Conservation (phyloP, 176 grass and related monocot species). For the Triticum urartu region DNA sequence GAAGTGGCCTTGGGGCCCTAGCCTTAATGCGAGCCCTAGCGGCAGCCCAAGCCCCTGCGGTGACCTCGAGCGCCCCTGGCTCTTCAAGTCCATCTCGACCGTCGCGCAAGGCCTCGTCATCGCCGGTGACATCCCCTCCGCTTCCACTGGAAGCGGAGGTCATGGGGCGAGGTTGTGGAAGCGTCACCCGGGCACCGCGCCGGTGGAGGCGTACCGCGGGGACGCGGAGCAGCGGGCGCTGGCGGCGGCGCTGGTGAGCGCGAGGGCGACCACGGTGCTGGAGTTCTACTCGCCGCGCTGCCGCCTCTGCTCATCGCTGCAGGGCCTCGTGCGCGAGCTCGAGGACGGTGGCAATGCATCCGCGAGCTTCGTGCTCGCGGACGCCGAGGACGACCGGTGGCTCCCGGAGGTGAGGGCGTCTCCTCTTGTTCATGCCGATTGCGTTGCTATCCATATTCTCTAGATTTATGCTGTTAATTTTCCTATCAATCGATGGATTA, state of each 20-base stretch:
- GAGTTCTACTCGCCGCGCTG: constrained; percentile 93
- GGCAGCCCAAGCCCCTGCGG: constrained; percentile 46
- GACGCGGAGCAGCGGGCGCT: constrained; percentile 75
- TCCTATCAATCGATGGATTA: background rate
- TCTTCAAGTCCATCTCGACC: constrained; percentile 75
- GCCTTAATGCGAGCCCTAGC: background rate
- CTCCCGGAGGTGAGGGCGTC: constrained; percentile 71
- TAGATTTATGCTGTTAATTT: background rate
- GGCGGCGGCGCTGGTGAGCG: constrained; percentile 61
- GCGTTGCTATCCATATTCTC: background rate
- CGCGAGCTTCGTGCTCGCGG: constrained; percentile 71
- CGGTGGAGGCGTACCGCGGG: constrained; percentile 42
- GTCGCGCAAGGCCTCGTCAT: constrained; percentile 76
- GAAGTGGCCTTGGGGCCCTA: constrained; percentile 67
- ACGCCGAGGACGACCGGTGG: constrained; percentile 92
- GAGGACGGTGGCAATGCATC: constrained; percentile 39
- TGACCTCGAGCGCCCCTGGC: constrained; percentile 67
- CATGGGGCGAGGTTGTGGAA: background rate
- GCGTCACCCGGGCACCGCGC: background rate
- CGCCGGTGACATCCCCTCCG: constrained; percentile 32
- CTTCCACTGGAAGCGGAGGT: background rate
- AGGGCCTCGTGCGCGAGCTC: constrained; percentile 57
- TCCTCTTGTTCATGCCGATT: background rate
- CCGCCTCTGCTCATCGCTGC: constrained; percentile 74
- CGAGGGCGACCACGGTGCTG: constrained; percentile 69